These are phyloP conservation scores for Cladorrhinum sp. DNA, from an alignment of 2,329 filamentous ascomycete genomes.

Conservation along the genomic window DNA sequence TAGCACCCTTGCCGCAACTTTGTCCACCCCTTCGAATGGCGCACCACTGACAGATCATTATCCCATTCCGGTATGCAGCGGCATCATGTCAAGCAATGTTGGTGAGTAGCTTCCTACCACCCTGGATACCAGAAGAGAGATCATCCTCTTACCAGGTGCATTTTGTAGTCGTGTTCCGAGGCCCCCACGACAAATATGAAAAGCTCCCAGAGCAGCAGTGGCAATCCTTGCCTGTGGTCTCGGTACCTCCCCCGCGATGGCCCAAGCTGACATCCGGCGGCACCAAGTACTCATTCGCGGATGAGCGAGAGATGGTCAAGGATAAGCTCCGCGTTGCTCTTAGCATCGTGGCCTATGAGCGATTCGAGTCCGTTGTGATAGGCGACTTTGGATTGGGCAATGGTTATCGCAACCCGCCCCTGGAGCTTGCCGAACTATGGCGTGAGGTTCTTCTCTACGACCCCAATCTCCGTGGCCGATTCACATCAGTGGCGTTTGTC, in stretches of 20 bases:
- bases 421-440: constrained; percentile 64
- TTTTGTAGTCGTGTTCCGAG: constrained; percentile 64
- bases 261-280: constrained; percentile 69
- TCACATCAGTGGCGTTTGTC: constrained; percentile 60
- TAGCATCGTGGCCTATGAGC: constrained; percentile 63
- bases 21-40: constrained; percentile 58
- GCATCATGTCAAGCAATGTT: constrained; percentile 67
- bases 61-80: constrained; percentile 67
- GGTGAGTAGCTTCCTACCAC: constrained; percentile 41
- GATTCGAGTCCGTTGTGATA: constrained; percentile 56
- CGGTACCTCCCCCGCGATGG: constrained; percentile 67
- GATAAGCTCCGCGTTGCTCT: constrained; percentile 71
- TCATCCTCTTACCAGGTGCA: background rate
- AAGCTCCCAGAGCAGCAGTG: constrained; percentile 50
- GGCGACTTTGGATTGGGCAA: constrained; percentile 65
- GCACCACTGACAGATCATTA: constrained; percentile 55
- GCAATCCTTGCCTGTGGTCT: constrained; percentile 66
- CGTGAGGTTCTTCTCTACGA: constrained; percentile 62
- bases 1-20: constrained; percentile 68
- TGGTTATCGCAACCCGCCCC: constrained; percentile 61
- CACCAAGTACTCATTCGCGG: constrained; percentile 67
- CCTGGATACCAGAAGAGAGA: background rate
- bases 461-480: constrained; percentile 59
- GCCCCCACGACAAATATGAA: constrained; percentile 64
- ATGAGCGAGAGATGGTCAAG: constrained; percentile 68